phyloP scores from a whole-genome alignment of 1,139 yeast genomes.

The Geotrichum klebahnii region DNA sequence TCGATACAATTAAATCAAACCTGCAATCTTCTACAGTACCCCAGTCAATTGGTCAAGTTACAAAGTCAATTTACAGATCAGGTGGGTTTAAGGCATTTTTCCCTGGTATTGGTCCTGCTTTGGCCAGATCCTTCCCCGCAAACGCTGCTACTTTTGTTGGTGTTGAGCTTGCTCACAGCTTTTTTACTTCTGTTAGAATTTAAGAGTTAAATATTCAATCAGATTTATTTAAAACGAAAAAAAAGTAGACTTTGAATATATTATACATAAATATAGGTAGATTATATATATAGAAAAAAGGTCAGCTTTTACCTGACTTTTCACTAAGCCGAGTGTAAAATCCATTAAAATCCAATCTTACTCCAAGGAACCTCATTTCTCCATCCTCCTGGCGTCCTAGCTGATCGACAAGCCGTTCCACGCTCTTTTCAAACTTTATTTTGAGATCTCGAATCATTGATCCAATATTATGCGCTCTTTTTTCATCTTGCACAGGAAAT shows the following conservation, averaged over 20 bases:
- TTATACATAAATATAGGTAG: background rate
- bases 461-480: slow-evolving; percentile 23
- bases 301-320: background rate
- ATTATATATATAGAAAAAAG: background rate
- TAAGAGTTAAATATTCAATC: slow-evolving; percentile 12
- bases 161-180: slow-evolving; percentile 78
- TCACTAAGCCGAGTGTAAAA: slow-evolving; percentile 29
- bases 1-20: slow-evolving; percentile 89
- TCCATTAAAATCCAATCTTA: slow-evolving; percentile 40
- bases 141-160: slow-evolving; percentile 97
- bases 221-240: background rate
- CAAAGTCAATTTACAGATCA: slow-evolving; percentile 56
- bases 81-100: slow-evolving; percentile 90
- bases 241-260: slow-evolving; percentile 7
- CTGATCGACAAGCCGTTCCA: slow-evolving; percentile 31
- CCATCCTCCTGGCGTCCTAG: slow-evolving; percentile 35
- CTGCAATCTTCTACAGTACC: slow-evolving; percentile 63
- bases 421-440: slow-evolving; percentile 27
- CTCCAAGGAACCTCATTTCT: slow-evolving; percentile 41
- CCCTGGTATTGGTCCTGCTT: slow-evolving; percentile 97
- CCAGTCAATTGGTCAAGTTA: slow-evolving; percentile 61
- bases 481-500: slow-evolving; percentile 6
- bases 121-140: slow-evolving; percentile 93
- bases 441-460: slow-evolving; percentile 24
- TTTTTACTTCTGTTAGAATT: slow-evolving; percentile 41